Evolutionary conservation across 2,329 filamentous ascomycete genomes (phyloP).

Genomic region (Bipolaris cookei): DNA sequence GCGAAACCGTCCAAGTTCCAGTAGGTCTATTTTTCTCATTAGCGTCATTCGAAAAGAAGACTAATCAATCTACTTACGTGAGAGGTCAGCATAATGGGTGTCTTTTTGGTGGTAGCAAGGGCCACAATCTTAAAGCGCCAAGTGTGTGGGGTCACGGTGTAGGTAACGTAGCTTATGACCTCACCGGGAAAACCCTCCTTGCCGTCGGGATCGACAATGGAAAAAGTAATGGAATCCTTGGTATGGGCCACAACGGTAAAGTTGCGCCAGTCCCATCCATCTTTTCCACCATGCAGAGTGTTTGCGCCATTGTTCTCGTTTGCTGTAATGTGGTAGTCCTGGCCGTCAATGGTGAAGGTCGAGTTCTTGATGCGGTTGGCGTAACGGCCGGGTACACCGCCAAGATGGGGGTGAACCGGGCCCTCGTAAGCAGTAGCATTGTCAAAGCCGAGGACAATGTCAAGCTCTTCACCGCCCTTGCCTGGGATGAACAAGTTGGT

Average conservation of each 20-base stretch:
- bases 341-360: conserved; percentile 71
- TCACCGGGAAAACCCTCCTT: conserved; percentile 80
- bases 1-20: conserved; percentile 84
- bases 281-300: conserved; percentile 71
- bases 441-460: conserved; percentile 76
- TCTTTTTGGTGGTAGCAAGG: conserved; percentile 73
- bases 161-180: conserved; percentile 76
- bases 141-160: conserved; percentile 68
- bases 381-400: conserved; percentile 76
- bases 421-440: conserved; percentile 73
- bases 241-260: conserved; percentile 76
- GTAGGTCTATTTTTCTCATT: conserved; percentile 63
- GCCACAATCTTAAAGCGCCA: conserved; percentile 79
- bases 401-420: conserved; percentile 74
- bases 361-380: conserved; percentile 83
- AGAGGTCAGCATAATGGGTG: conserved; percentile 80
- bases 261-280: conserved; percentile 79
- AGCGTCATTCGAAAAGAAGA: not conserved
- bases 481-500: conserved; percentile 74
- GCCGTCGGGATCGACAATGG: conserved; percentile 73
- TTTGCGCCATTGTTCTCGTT: conserved; percentile 64
- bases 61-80: conserved; percentile 56
- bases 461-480: conserved; percentile 69
- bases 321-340: conserved; percentile 63
- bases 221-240: conserved; percentile 73